Evolutionary conservation across 2,329 filamentous ascomycete species (phyloP), one percentile per base, ranked within the genome.

Genomic region (Diplocarpon rosae): DNA sequence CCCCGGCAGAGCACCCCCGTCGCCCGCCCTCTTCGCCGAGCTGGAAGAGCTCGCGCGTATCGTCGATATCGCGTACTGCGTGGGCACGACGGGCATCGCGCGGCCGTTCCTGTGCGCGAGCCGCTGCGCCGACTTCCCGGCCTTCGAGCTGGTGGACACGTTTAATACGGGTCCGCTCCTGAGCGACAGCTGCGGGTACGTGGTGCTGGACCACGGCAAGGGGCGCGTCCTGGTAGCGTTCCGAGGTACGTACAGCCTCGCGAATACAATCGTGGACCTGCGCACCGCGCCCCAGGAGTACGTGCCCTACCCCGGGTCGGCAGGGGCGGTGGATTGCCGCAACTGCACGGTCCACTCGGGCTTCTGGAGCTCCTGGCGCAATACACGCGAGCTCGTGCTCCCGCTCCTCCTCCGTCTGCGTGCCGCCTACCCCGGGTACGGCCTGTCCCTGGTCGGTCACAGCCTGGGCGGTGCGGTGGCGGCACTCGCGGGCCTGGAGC

Each of bases 341-440:
- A 90, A 95, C 62, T 98, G 92, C 63, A 94, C 85, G 5, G 90
- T 96, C 1, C 92, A 98, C 62, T 80, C 78, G 48, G 92, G 92
- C 14, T 98, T 98, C 64, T 76, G 92, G 59, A 71, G 75, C 13
- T 89, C 87, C 0, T 98, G 92, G 90, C 69, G 73, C 40, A 78
- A 80, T 58, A 85, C 89, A 0, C 76, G 86, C 39, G 66, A 72
- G 27, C 66, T 73, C 2, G 76, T 98, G 24, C 63, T 95, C 13
- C 75, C 82, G 0, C 68, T 79, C 24, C 66, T 98, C 3, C 67
- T 76, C 43, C 64, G 67, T 5, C 68, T 85, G 5, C 68, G 73
- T 17, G 61, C 68, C 13, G 66, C 73, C 34, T 75, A 90, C 58
- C 85, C 85, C 0, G 67, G 75, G 17, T 90, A 93, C 56, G 68